Evolutionary conservation across 176 grass and related monocot species (phyloP), one percentile per base, ranked within the genome.

Genomic region (Dendrocalamus sinicus): DNA sequence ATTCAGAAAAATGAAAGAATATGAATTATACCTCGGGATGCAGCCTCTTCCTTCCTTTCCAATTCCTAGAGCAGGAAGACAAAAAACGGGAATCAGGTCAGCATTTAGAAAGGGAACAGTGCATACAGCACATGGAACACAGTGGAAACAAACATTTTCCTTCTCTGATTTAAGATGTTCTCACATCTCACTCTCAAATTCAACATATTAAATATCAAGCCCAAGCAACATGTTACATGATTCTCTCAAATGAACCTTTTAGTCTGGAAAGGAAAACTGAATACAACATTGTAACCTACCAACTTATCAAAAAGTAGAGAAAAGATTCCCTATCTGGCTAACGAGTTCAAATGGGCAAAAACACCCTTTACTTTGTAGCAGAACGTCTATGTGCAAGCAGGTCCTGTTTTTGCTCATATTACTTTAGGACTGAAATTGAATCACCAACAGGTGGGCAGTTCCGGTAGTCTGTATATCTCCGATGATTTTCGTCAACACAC

Each of bases 11-110:
- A 71, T 10, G 12, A 77, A 78, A n/a, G 12, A 73, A 63, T 79
- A 40, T 10, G 26, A 23, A 62, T 16, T 67, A 28, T 90, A 99
- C 96, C 94, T 84, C 63, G 81, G 41, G 84, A 83, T 77, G 92
- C 94, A 54, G 96, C 94, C 50, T 99, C 93, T 94, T 99, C 96
- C 87, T 82, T 94, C 76, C 90, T 91, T 94, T 96, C 91, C 62
- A 99, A 52, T 82, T 99, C 96, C 96, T 98, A 90, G 9, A 7
- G 41, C 41, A 83, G 46, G 10, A 61, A 19, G 72, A 15, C 16
- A 14, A 70, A 88, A 75, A 55, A 72, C n/a, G 32, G 12, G 19
- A n/a, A 87, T 45, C 12, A 79, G 11, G 46, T 52, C 17, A 50
- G 24, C 46, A 85, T 76, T 80, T 67, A 67, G 46, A 66, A 20